Base-by-base conservation (phyloP, 2,329 filamentous ascomycete species). In the Fusarium protoensiforme region DNA sequence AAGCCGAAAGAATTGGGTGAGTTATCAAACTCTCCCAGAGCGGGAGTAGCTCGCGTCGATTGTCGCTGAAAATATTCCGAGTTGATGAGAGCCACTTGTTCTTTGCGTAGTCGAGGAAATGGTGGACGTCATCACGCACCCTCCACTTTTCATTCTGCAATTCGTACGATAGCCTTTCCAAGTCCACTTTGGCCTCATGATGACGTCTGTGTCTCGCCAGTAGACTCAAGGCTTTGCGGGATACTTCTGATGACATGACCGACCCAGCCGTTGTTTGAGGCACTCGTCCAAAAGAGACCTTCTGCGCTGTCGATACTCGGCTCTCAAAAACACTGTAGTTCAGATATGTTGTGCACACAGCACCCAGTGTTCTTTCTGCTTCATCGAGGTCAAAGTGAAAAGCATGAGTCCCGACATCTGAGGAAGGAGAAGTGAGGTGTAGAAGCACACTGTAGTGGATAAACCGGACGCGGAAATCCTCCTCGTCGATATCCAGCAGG, bases 401-500 rank as follows among this genome's bases (percentile, higher is more conserved):
- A 18, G 20, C 10, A 4, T 14, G 5, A 8, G 54, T 38, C n/a
- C 20, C 29, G 11, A 0, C 1, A 3, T 29, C 35, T 7, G 36
- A 9, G 2, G 22, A 9, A 20, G 10, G 20, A 1, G 31, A 2
- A 1, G 35, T 41, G 10, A 58, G 18, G 18, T 58, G 56, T 0
- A 58, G 56, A 5, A 18, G 56, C 18, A 5, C 56, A 14, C 56
- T 39, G 18, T 58, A 39, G 36, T 58, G 54, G n/a, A 58, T 58
- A 5, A 58, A 58, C 2, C 54, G 10, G 7, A 58, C 54, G 0
- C 7, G 16, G 7, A 22, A 1, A 39, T 58, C 54, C 7, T 58
- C 54, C 20, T 58, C 54, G 11, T 58, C 54, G 2, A 58, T 20
- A 20, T 58, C 54, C 8, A 58, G 18, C 10, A 58, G 35, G 7